Evolutionary conservation across 805 yeast species (phyloP).

Genomic region (Myxozyma vanderwaltii): DNA sequence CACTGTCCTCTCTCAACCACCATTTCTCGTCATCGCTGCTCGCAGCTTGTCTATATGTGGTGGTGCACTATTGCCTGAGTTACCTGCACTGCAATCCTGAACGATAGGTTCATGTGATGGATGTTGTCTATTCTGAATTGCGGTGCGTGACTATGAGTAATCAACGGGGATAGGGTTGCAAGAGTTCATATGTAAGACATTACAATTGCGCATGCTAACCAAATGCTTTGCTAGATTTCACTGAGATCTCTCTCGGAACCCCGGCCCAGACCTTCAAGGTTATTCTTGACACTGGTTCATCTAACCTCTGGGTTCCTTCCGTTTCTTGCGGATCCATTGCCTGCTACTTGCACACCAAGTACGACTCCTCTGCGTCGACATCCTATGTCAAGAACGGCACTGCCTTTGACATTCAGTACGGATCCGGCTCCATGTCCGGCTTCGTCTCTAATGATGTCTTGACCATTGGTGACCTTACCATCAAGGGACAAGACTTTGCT

Average conservation of each 20-base stretch:
- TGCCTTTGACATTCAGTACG: constrained; percentile 82
- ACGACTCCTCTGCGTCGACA: constrained; percentile 79
- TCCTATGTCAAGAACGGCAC: constrained; percentile 86
- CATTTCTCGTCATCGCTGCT: no score
- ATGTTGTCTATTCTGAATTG: no score
- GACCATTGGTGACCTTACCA: constrained; percentile 77
- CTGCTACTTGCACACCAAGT: constrained; percentile 90
- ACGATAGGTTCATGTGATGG: neutral
- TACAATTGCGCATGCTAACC: neutral
- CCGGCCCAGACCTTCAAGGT: constrained; percentile 95
- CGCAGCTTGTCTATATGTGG: no score
- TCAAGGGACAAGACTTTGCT: constrained; percentile 90
- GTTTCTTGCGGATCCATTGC: constrained; percentile 88
- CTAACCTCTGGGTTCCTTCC: constrained; percentile 96
- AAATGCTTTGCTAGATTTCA: constrained; percentile 57
- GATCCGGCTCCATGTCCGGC: constrained; percentile 91
- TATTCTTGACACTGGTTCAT: constrained; percentile 92
- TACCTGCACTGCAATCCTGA: neutral
- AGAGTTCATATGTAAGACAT: neutral
- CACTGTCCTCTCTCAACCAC: neutral
- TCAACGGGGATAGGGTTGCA: constrained; percentile 6
- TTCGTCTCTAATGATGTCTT: constrained; percentile 85
- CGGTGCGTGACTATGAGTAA: neutral
- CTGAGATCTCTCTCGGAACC: constrained; percentile 88
- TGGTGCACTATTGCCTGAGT: neutral